Evolutionary conservation across 2,329 filamentous ascomycete genomes (phyloP), one percentile per base, ranked within the genome.

Genomic region (Hortaea sp.): DNA sequence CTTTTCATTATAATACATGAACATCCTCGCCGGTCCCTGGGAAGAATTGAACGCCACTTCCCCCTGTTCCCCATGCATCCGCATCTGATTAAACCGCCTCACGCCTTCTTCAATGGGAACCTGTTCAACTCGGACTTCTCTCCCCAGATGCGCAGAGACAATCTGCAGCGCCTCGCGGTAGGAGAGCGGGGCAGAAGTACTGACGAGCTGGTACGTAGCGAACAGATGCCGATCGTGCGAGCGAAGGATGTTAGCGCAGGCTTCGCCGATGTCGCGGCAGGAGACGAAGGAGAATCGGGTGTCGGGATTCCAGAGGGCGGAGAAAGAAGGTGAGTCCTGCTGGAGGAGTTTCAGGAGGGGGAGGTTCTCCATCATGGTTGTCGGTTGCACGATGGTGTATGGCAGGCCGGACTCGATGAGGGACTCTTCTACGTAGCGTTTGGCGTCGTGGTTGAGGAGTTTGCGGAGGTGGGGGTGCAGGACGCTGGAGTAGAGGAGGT

Each of bases 391-490:
- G 46, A 67, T 62, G 3, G 65, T 68, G 41, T 58, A 65, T 30
- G 54, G 52, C 4, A 67, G 50, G 5, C 54, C 56, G 34, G 55
- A 60, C 45, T 65, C 62, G 29, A 65, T 61, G 3, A 68, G 50
- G 27, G 58, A 54, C 48, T 68, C 63, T 48, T 69, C 66, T 27
- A 66, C 46, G 31, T 57, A 49, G 9, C 59, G 54, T 41, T 67
- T 67, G 49, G 55, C 55, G 46, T 63, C 64, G 43, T 69, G 66
- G 48, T 66, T 65, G 44, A 63, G 50, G 53, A 68, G 57, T 45
- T 64, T 64, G 29, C 57, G 55, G 6, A 65, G 48, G 45, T 61
- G 58, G 0, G 63, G 57, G 44, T 62, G 53, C 2, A 65, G 46
- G 27, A 67, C 65, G 11, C 57, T 61, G 35, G 54, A 59, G 47